Conservation (phyloP, 148 eudicot genomes). For the Arctostaphylos glauca region DNA sequence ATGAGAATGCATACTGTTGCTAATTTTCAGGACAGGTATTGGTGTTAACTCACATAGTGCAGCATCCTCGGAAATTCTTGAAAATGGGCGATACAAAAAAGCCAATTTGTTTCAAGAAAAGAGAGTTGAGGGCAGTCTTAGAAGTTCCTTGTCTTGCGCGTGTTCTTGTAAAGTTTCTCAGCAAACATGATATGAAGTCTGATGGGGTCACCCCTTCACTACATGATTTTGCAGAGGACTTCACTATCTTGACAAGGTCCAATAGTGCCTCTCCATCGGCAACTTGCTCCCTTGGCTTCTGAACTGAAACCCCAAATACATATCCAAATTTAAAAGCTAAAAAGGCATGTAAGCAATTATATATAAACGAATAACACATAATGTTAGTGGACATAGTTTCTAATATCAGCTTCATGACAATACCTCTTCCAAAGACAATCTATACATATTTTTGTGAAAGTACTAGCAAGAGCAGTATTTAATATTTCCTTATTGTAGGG, state of each 20-base stretch:
- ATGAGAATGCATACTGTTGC: neutral
- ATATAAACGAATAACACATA: neutral
- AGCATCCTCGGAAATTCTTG: slow-evolving; percentile 32
- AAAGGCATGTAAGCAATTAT: neutral
- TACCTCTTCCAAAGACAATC: too few species aligned
- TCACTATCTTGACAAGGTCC: slow-evolving; percentile 40
- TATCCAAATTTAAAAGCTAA: neutral
- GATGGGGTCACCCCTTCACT: slow-evolving; percentile 46
- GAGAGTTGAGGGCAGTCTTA: slow-evolving; percentile 12
- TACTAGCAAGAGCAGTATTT: neutral
- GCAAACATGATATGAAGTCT: slow-evolving; percentile 43
- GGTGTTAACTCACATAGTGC: slow-evolving; percentile 37
- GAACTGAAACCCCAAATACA: slow-evolving; percentile 32
- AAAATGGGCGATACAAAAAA: slow-evolving; percentile 44
- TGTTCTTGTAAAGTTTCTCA: slow-evolving; percentile 32
- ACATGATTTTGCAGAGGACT: slow-evolving; percentile 35
- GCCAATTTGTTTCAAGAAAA: slow-evolving; percentile 53
- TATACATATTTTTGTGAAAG: neutral
- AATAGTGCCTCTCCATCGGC: slow-evolving; percentile 63
- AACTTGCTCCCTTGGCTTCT: slow-evolving; percentile 61
- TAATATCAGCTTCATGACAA: neutral
- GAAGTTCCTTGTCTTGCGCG: slow-evolving; percentile 8
- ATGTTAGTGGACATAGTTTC: neutral
- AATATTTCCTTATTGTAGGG: neutral
- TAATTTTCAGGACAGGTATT: neutral